Conservation (phyloP, 495 filamentous ascomycete genomes). For the Tuber calosporum region DNA sequence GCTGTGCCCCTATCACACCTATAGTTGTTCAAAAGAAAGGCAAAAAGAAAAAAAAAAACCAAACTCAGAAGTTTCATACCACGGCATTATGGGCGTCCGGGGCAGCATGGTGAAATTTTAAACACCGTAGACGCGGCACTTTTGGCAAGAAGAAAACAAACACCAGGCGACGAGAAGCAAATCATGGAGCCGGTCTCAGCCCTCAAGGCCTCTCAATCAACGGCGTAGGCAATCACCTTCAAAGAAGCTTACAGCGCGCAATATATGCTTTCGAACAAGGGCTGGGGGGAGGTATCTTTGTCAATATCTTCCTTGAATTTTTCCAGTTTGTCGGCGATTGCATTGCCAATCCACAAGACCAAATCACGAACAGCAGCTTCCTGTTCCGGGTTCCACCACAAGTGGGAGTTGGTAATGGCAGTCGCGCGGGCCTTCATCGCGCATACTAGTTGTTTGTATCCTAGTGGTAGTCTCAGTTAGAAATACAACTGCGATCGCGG, state of each 20-base stretch:
- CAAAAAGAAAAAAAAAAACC: neutral
- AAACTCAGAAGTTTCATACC: neutral
- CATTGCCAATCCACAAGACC: neutral
- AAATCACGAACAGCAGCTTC: neutral
- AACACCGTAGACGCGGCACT: neutral
- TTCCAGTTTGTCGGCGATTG: neutral
- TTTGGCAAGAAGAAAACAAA: neutral
- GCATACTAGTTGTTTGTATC: neutral
- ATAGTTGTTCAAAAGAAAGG: too few relatives aligned
- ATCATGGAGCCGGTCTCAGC: slow-evolving; percentile 54
- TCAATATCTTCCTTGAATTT: neutral
- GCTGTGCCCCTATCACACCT: too few relatives aligned
- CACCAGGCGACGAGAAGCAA: slow-evolving; percentile 53
- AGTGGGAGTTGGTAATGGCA: neutral
- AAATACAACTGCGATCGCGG: neutral
- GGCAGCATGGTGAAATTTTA: neutral
- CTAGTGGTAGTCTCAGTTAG: neutral
- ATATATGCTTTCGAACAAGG: slow-evolving; percentile 14
- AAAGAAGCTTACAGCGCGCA: slow-evolving; percentile 84
- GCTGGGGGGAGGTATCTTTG: neutral
- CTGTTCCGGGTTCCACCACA: neutral
- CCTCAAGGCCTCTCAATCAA: slow-evolving; percentile 68
- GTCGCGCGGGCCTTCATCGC: neutral
- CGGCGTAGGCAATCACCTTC: slow-evolving; percentile 81
- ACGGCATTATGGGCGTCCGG: neutral